These are phyloP conservation scores for Brassica incana DNA, from an alignment of 345 rosid species.

Conservation along the genomic window DNA sequence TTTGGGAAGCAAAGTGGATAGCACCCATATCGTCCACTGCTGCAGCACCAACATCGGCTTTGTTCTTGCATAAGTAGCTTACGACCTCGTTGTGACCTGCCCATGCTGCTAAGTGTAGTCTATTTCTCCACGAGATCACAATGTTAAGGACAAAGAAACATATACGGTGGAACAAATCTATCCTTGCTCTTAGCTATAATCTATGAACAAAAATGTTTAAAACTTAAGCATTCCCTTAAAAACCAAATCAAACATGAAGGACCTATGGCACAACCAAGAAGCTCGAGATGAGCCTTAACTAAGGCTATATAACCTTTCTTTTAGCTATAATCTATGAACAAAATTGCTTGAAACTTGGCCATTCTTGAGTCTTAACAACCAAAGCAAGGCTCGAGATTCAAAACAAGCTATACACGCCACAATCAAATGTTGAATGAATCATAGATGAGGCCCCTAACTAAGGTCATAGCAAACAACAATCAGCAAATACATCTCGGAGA, in stretches of 20 bases:
- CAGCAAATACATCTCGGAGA: not conserved
- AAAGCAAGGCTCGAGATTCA: not conserved
- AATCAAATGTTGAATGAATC: not conserved
- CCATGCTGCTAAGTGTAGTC: constrained; percentile 97
- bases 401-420: not conserved
- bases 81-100: constrained; percentile 77
- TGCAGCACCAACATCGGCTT: constrained; percentile 95
- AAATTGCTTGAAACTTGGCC: not conserved
- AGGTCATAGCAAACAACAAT: not conserved
- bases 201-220: not conserved
- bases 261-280: not conserved
- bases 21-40: constrained; percentile 99
- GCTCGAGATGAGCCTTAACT: no score
- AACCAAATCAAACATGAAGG: constrained; percentile 1
- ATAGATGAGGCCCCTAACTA: not conserved
- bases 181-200: constrained; percentile 1
- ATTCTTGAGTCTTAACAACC: not conserved
- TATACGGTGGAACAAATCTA: not conserved
- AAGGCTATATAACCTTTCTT: not conserved
- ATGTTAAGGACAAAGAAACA: constrained; percentile 49
- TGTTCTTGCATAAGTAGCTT: constrained; percentile 77
- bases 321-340: not conserved
- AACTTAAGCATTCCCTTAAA: not conserved
- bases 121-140: constrained; percentile 37
- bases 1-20: constrained; percentile 93